phyloP scores from a whole-genome alignment of 2,329 filamentous ascomycete genomes.

The Macrophomina pseudophaseolina region DNA sequence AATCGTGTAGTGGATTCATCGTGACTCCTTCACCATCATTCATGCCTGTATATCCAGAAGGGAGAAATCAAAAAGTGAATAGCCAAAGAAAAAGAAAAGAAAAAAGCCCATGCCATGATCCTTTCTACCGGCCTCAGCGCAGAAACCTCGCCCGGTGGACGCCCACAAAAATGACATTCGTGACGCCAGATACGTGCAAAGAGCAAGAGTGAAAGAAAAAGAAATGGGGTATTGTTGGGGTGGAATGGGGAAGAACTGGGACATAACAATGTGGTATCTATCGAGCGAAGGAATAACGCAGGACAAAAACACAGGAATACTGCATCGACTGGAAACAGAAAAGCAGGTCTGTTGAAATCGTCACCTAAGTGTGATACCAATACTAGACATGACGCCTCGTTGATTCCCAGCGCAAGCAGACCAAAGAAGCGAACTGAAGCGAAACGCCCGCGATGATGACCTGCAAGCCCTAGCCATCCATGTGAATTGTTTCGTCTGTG shows the following conservation, averaged over 20 bases:
- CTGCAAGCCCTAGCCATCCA: not conserved
- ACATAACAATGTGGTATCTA: slow-evolving; percentile 25
- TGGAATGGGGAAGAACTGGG: not conserved
- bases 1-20: not conserved
- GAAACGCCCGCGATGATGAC: not conserved
- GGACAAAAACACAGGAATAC: not conserved
- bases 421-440: not conserved
- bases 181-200: slow-evolving; percentile 9
- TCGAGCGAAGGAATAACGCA: slow-evolving; percentile 17
- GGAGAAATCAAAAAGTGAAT: too few relatives aligned
- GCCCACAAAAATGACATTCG: not conserved
- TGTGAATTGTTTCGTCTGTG: not conserved
- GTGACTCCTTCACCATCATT: not conserved
- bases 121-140: not conserved
- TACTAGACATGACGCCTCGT: not conserved
- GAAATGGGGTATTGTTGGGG: not conserved
- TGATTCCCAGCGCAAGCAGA: not conserved
- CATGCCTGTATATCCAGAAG: not conserved
- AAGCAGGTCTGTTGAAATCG: not conserved
- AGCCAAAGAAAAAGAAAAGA: not conserved
- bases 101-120: not conserved
- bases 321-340: not conserved
- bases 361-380: not conserved
- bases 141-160: not conserved
- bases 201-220: not conserved